Evolutionary conservation across 805 yeast species (phyloP).

Genomic region (Candida rishiriensis): DNA sequence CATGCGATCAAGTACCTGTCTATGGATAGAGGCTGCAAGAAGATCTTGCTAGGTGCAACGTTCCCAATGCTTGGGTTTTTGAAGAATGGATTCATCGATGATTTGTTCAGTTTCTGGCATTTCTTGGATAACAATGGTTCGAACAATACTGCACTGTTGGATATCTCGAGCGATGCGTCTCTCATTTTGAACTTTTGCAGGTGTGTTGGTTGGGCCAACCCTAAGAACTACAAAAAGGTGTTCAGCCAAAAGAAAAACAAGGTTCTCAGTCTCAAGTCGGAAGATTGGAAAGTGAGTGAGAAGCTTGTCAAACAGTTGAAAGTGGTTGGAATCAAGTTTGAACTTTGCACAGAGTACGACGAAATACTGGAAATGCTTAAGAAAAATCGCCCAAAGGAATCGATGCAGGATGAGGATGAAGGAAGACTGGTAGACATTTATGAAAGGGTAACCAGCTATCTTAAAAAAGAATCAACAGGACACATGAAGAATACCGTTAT

Average conservation of each 20-base stretch:
- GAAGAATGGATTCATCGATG: constrained; percentile 5
- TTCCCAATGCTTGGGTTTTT: constrained; percentile 37
- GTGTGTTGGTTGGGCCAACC: constrained; percentile 38
- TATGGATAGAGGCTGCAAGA: constrained; percentile 38
- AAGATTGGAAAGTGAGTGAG: constrained; percentile 49
- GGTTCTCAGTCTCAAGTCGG: constrained; percentile 39
- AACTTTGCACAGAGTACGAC: constrained; percentile 42
- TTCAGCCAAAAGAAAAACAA: constrained; percentile 14
- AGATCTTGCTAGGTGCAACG: constrained; percentile 38
- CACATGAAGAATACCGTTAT: constrained; percentile 32
- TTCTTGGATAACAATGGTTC: constrained; percentile 8
- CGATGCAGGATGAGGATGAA: constrained; percentile 20
- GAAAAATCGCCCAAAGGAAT: constrained; percentile 4
- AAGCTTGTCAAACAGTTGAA: constrained; percentile 50
- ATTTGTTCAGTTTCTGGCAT: constrained; percentile 11
- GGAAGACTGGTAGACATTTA: constrained; percentile 28
- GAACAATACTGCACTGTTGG: constrained; percentile 3
- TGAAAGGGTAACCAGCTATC: constrained; percentile 32
- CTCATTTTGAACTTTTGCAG: constrained; percentile 30
- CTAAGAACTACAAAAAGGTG: constrained; percentile 11
- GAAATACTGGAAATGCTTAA: constrained; percentile 40
- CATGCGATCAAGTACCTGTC: constrained; percentile 47
- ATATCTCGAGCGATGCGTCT: constrained; percentile 3
- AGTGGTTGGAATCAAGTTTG: constrained; percentile 55
- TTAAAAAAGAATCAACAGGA: constrained; percentile 13